Base-by-base conservation (phyloP, 192 early-diverging fungal species). In the Backusella australiensis region DNA sequence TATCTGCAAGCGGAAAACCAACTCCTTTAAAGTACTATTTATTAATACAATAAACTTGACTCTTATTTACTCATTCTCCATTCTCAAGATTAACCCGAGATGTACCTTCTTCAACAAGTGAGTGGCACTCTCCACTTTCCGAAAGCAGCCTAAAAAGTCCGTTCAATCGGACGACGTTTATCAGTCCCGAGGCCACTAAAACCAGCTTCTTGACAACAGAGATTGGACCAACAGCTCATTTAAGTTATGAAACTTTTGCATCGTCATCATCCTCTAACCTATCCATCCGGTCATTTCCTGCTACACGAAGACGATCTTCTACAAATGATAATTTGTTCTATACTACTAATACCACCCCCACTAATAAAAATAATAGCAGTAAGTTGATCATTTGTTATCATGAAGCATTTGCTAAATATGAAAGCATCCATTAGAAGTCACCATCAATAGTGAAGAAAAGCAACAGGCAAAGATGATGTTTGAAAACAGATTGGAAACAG, bases 1-100 rank as follows among this genome's bases (percentile, higher is more conserved):
- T 74, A 49, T 74, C 72, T 29, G 56, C 72, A 17, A 63, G 21
- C 5, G 72, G 53, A 19, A 74, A 35, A 41, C 53, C 72, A 74
- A 4, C 44, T 14, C 70, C 70, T 49, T 46, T 72, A 17, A n/a
- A 85, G 86, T 35, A 68, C 4, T 1, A 17, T 6, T 36, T 4
- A 34, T 35, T 36, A 34, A 17, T 7, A 49, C 21, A 4, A 32
- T 46, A 23, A 32, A 34, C 29, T 17, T 69, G 32, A 32, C 32
- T 21, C 23, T 69, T 23, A 19, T 36, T 41, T 29, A 23, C 36
- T 70, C 19, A 14, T 12, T 63, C 8, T 8, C n/a, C 35, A 6
- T 23, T 69, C 1, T 70, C 41, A 71, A 71, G 68, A 69, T 41
- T 69, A 69, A 35, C 68, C 1, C 35, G 68, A 69, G 35, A 69